Conservation (phyloP, 352 stramenopile species). For the Pythium periplocum region DNA sequence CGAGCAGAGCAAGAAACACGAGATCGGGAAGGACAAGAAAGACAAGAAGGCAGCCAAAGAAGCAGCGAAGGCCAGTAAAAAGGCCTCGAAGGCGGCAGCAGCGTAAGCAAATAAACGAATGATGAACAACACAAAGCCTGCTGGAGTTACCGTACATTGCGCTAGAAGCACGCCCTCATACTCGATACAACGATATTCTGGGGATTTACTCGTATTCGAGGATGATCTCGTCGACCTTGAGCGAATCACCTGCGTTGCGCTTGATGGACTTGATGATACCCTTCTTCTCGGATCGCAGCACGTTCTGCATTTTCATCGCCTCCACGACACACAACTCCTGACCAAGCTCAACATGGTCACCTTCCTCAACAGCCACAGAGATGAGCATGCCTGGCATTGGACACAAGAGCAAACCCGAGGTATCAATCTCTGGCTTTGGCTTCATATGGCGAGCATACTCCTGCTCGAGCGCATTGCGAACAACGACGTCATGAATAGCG, state of each 20-base stretch:
- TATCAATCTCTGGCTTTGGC: constrained; percentile 87
- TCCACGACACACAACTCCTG: constrained; percentile 95
- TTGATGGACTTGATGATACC: constrained; percentile 83
- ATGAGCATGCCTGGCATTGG: constrained; percentile 95
- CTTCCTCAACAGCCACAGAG: constrained; percentile 75
- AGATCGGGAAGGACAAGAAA: background rate
- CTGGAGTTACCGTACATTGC: too few species aligned
- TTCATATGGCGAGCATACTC: constrained; percentile 88
- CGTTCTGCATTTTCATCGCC: constrained; percentile 99
- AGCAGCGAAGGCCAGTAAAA: background rate
- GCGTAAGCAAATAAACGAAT: background rate
- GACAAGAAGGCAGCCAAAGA: background rate
- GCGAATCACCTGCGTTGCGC: constrained; percentile 74
- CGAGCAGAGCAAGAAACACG: constrained; percentile 14
- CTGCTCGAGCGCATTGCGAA: constrained; percentile 88
- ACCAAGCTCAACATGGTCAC: constrained; percentile 90
- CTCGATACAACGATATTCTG: too few species aligned
- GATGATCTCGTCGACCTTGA: constrained; percentile 91
- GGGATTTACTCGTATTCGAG: constrained; percentile 84
- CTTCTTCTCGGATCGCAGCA: constrained; percentile 89
- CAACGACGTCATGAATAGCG: constrained; percentile 80
- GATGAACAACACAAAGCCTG: background rate
- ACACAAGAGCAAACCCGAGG: constrained; percentile 87
- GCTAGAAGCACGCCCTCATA: too few species aligned
- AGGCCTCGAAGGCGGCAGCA: background rate